These are phyloP conservation scores for Salvia rosmarinus DNA, from an alignment of 257 asterid species.

Conservation along the genomic window DNA sequence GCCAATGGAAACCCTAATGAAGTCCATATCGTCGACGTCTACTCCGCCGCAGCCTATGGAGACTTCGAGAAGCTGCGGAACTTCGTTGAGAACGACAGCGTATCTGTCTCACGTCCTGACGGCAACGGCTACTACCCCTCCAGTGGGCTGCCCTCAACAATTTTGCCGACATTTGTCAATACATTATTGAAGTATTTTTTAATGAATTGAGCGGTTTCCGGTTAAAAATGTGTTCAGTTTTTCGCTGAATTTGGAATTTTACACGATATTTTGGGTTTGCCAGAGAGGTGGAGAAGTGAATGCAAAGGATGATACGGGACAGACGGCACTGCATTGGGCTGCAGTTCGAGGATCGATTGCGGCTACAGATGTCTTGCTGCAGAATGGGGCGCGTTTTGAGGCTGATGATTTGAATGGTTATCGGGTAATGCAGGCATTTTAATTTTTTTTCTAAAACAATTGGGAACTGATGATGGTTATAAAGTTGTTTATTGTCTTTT, in stretches of 20 bases:
- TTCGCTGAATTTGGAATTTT: not conserved
- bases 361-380: slow-evolving; percentile 85
- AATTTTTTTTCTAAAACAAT: too few relatives aligned
- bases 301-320: slow-evolving; percentile 72
- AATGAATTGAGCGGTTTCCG: not conserved
- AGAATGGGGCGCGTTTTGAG: slow-evolving; percentile 91
- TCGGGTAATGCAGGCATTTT: slow-evolving; percentile 65
- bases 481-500: not conserved
- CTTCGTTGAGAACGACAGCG: slow-evolving; percentile 78
- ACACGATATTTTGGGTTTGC: slow-evolving; percentile 23
- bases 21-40: slow-evolving; percentile 62
- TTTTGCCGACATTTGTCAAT: slow-evolving; percentile 65
- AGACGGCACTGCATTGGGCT: slow-evolving; percentile 97
- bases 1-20: slow-evolving; percentile 58
- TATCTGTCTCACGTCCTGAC: slow-evolving; percentile 69
- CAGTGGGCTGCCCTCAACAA: slow-evolving; percentile 99
- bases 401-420: slow-evolving; percentile 80
- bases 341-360: slow-evolving; percentile 90
- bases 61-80: slow-evolving; percentile 77
- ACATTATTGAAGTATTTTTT: slow-evolving; percentile 64
- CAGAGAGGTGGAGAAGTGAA: slow-evolving; percentile 87
- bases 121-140: slow-evolving; percentile 78
- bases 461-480: slow-evolving; percentile 16
- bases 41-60: slow-evolving; percentile 88
- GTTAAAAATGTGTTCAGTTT: slow-evolving; percentile 4